Percentiles rank a stretch among this genome's conserved stretches.
Evolutionary conservation across 352 stramenopile genomes (phyloP).

Genomic region (Phytophthora hybrid): DNA sequence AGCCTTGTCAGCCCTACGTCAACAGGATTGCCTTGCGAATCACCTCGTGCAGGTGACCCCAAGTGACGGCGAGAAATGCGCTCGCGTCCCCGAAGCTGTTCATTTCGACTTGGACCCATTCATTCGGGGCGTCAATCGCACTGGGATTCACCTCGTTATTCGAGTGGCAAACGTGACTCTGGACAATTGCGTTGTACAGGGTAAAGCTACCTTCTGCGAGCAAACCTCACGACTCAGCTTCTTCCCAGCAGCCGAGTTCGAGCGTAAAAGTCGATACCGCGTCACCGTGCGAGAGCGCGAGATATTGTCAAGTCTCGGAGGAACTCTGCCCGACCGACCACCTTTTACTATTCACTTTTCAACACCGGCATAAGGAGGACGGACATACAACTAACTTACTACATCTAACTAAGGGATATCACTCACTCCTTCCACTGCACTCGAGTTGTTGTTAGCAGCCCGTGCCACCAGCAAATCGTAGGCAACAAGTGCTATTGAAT

Average conservation of each 20-base stretch:
- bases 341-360: slow-evolving; percentile 36
- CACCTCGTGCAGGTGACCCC: slow-evolving; percentile 29
- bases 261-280: slow-evolving; percentile 35
- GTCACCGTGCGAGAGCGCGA: slow-evolving; percentile 37
- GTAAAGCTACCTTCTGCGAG: slow-evolving; percentile 34
- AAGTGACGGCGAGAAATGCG: slow-evolving; percentile 25
- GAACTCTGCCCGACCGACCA: slow-evolving; percentile 30
- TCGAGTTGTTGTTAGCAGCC: slow-evolving; percentile 53
- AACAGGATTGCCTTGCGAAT: slow-evolving; percentile 27
- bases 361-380: slow-evolving; percentile 26
- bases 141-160: slow-evolving; percentile 36
- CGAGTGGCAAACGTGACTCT: slow-evolving; percentile 37
- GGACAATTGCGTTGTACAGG: slow-evolving; percentile 31
- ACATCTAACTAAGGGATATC: neutral
- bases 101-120: slow-evolving; percentile 36
- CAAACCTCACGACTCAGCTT: slow-evolving; percentile 26
- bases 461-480: slow-evolving; percentile 64
- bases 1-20: slow-evolving; percentile 18
- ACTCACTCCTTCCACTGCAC: slow-evolving; percentile 2
- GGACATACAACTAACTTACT: neutral
- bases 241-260: slow-evolving; percentile 32
- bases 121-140: slow-evolving; percentile 30
- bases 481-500: slow-evolving; percentile 60
- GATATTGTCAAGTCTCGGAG: slow-evolving; percentile 38
- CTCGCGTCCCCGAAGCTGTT: slow-evolving; percentile 20